Conservation (phyloP, 176 grass and related monocot species). For the Bonia amplexicaulis region DNA sequence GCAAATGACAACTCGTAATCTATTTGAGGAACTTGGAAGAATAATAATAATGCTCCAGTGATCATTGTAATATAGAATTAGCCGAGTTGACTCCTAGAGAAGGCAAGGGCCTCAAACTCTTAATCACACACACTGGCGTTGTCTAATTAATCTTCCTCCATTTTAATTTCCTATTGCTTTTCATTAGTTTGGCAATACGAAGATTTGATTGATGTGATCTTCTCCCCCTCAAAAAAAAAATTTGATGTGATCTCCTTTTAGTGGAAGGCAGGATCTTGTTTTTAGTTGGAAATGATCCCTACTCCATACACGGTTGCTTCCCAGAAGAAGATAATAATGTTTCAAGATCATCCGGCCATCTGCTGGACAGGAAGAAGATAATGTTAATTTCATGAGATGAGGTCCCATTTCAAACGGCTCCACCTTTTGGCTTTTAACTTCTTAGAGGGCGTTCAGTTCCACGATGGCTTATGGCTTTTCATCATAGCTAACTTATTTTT, state of each 20-base stretch:
- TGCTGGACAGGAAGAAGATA: background rate
- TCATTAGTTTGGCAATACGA: background rate
- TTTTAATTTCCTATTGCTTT: slow-evolving; percentile 3
- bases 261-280: slow-evolving; percentile 5
- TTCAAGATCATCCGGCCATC: background rate
- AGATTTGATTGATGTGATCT: slow-evolving; percentile 36
- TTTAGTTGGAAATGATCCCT: slow-evolving; percentile 14
- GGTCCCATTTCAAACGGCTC: background rate
- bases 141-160: background rate
- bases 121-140: background rate
- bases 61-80: background rate
- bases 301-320: slow-evolving; percentile 33
- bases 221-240: background rate
- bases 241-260: slow-evolving; percentile 13
- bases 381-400: slow-evolving; percentile 15
- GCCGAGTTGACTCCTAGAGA: slow-evolving; percentile 15
- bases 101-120: background rate
- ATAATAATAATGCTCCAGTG: background rate
- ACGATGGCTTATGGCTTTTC: too few relatives aligned
- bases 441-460: too few relatives aligned
- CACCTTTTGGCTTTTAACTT: too few relatives aligned
- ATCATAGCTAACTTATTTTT: too few relatives aligned
- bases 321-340: background rate
- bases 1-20: slow-evolving; percentile 12
- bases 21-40: slow-evolving; percentile 3